Base-by-base conservation (phyloP, 805 yeast genomes). In the Candida chauliodis region DNA sequence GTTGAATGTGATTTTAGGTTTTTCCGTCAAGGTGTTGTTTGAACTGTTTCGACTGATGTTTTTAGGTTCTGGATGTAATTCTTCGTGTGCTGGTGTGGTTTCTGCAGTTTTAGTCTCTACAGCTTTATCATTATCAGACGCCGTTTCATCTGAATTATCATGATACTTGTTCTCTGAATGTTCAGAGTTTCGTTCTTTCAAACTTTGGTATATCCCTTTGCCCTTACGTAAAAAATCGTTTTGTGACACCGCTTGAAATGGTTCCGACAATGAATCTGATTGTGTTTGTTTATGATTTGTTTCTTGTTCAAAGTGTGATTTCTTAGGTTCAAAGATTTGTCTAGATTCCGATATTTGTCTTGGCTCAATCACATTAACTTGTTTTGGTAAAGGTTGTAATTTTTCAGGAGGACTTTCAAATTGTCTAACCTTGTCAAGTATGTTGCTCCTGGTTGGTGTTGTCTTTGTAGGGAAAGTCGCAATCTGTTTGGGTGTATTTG, bases 371-470 rank as follows among this genome's bases (percentile, higher is more conserved):
- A n/a, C n/a, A n/a, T n/a, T n/a, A 21, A 21, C 7, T 9, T 8
- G 23, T 21, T 9, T 21, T 21, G 23, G 23, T 21, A 9, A 21
- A 8, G 7, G 23, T 21, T 21, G 7, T 9, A 22, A 11, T 13
- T 26, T 16, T 4, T 26, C 31, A 9, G 52, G 48, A 8, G 63
- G 55, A 27, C 49, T 52, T 43, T 65, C 71, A 42, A 63, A 66
- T 36, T 62, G 63, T 43, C 54, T 61, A 15, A 66, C 63, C 45
- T 57, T 60, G 40, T 65, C 69, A 38, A 62, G 49, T 11, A 66
- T 61, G 37, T 48, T 51, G 13, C 43, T 42, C 25, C 35, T 48
- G 22, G 38, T 44, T 11, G 48, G 36, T 38, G 52, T 60, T 38
- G 53, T 50, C 41, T 53, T 48, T 43, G 42, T 41, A 42, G 40